Conservation (phyloP, 257 asterid genomes). For the Scutellaria baicalensis region DNA sequence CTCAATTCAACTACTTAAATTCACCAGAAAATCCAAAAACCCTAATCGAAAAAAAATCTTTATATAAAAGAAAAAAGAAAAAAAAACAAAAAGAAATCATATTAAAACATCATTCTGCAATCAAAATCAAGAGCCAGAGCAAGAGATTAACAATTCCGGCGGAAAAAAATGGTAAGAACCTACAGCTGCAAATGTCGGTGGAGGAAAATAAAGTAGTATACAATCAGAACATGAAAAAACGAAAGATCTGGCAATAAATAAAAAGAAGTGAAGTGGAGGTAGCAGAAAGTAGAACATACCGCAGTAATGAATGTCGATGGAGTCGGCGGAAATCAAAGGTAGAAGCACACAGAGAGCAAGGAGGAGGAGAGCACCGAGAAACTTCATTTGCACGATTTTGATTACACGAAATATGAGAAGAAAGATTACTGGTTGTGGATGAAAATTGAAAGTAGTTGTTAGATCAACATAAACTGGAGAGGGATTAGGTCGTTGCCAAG, state of each 20-base stretch:
- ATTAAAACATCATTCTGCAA: not conserved
- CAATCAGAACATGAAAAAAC: too few relatives aligned
- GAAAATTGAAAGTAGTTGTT: not conserved
- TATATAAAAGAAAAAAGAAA: not conserved
- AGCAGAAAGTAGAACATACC: conserved; percentile 24
- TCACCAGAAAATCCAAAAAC: not conserved
- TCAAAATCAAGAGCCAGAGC: not conserved
- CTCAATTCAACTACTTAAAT: not conserved
- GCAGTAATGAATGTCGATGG: conserved; percentile 30
- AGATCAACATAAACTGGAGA: not conserved
- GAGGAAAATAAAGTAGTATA: too few relatives aligned
- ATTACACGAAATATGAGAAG: not conserved
- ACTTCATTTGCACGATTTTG: conserved; percentile 31
- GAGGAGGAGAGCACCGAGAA: conserved; percentile 16
- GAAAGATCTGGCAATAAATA: not conserved
- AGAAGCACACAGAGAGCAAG: conserved; percentile 24
- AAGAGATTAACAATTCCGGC: too few relatives aligned
- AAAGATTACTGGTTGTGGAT: conserved; percentile 2
- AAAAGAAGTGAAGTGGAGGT: not conserved
- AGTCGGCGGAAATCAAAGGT: conserved; percentile 30
- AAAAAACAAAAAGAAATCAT: not conserved
- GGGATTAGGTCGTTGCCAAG: not conserved
- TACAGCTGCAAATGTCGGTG: too few relatives aligned
- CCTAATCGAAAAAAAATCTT: not conserved
- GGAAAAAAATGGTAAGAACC: too few relatives aligned